Base-by-base conservation (phyloP, 1,284 basidiomycete genomes). In the Fomitopsis pinicola region DNA sequence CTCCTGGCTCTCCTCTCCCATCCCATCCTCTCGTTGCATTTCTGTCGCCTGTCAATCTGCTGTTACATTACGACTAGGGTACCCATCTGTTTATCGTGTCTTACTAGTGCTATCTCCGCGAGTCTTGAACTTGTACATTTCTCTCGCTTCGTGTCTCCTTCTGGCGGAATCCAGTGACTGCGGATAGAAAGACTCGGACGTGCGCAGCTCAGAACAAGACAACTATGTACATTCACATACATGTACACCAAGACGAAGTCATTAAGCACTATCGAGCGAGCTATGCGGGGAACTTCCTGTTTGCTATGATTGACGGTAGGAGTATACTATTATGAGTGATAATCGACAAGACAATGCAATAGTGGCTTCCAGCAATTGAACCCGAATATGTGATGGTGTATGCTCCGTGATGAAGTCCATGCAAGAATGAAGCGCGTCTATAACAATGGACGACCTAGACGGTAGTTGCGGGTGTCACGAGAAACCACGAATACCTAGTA, bases 401-500 rank as follows among this genome's bases (percentile, higher is more conserved):
- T 44, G 26, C 42, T 52, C 45, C 46, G n/a, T 48, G 36, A 59
- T 50, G 42, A 57, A 50, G 62, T 62, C 62, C 62, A 40, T 62
- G 59, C 54, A 59, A 56, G 57, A 50, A 30, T 45, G 50, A 42
- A 33, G 15, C 57, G 38, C 17, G 28, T 62, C 48, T 52, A 59
- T 36, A 12, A 59, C 38, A 48, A 55, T 44, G 30, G n/a, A 33
- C 35, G n/a, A 55, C 44, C 42, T 14, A 57, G 8, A n/a, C 22
- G 35, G 28, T 26, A 26, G 26, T n/a, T 53, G 55, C 22, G 28
- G 28, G 19, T 57, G 71, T 75, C 69, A 76, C 72, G 74, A 80
- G 67, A 81, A 83, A 42, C 82, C 83, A 64, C 89, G 87, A 63
- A 98, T 86, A 59, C 97, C 95, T 55, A 99, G 82, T 35, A 99